phyloP scores from a whole-genome alignment of 306 rosid species.

The Sechiopsis laciniata region DNA sequence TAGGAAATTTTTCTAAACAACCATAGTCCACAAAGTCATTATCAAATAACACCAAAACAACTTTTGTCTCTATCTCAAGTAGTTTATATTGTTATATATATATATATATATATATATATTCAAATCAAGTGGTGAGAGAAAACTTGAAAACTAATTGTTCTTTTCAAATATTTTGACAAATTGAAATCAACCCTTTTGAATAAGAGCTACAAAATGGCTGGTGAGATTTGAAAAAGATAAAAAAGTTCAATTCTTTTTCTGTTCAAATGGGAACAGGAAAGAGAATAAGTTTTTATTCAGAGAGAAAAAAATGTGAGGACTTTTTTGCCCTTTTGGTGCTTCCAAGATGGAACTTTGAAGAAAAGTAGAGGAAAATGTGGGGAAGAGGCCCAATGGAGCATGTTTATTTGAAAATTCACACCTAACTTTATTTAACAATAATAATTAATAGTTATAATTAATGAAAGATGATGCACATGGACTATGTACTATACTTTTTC shows the following conservation, averaged over 20 bases:
- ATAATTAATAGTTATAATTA: not conserved
- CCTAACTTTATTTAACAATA: not conserved
- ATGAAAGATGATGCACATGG: not conserved
- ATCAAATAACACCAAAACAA: not conserved
- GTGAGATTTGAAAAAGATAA: not conserved
- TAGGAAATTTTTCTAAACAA: not conserved
- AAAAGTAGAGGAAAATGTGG: constrained; percentile 7
- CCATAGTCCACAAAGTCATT: not conserved
- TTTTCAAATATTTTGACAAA: constrained; percentile 13
- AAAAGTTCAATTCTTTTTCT: not conserved
- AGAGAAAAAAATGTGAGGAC: not conserved
- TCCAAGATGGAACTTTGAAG: not conserved
- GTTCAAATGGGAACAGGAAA: not conserved
- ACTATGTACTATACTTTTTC: not conserved
- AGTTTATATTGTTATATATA: not conserved
- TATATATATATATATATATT: not conserved
- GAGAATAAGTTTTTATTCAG: not conserved
- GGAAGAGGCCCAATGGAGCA: constrained; percentile 12
- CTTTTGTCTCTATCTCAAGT: not conserved
- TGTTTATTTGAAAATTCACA: not conserved
- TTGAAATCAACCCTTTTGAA: not conserved
- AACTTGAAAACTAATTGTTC: not conserved
- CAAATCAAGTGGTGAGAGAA: not conserved
- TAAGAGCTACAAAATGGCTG: not conserved
- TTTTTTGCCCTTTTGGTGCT: not conserved